Percentiles rank a stretch among this genome's conserved stretches.
Conservation (phyloP, 208 protist genomes). For the Acanthamoeba royreba region DNA sequence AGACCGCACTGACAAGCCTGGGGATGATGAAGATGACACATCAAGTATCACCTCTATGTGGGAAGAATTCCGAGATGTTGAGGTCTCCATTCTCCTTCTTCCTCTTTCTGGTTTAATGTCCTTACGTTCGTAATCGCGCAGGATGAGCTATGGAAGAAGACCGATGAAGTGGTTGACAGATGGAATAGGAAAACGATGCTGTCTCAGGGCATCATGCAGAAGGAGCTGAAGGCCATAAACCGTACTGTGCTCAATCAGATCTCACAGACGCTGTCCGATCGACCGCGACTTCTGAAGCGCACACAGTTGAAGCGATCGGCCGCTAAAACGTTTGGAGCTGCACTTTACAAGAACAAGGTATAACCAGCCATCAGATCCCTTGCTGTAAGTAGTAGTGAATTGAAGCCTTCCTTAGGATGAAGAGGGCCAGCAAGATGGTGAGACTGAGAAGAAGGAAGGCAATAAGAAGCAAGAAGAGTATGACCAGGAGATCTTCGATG, state of each 20-base stretch:
- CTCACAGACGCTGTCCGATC: conserved; percentile 24
- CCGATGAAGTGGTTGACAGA: conserved; percentile 40
- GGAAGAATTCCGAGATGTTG: neutral
- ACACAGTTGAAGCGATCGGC: conserved; percentile 56
- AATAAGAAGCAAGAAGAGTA: too few relatives aligned
- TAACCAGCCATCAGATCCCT: too few relatives aligned
- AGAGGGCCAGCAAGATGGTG: neutral
- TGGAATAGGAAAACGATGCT: conserved; percentile 57
- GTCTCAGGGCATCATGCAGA: conserved; percentile 9
- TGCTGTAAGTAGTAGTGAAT: too few relatives aligned
- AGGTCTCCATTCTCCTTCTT: neutral
- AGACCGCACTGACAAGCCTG: neutral
- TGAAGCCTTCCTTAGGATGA: too few relatives aligned
- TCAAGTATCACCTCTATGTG: neutral
- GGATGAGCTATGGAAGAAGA: conserved; percentile 13
- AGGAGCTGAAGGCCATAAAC: conserved; percentile 62
- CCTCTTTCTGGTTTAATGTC: too few relatives aligned
- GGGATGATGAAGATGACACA: neutral
- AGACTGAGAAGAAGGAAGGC: neutral
- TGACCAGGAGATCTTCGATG: conserved; percentile 64
- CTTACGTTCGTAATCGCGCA: neutral
- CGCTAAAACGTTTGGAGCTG: conserved; percentile 28
- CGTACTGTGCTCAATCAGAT: conserved; percentile 52
- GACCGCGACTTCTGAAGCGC: conserved; percentile 39
- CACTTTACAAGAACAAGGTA: neutral